These are phyloP conservation scores for Amaranthus cruentus DNA, from an alignment of 148 eudicot genomes.

Conservation along the genomic window DNA sequence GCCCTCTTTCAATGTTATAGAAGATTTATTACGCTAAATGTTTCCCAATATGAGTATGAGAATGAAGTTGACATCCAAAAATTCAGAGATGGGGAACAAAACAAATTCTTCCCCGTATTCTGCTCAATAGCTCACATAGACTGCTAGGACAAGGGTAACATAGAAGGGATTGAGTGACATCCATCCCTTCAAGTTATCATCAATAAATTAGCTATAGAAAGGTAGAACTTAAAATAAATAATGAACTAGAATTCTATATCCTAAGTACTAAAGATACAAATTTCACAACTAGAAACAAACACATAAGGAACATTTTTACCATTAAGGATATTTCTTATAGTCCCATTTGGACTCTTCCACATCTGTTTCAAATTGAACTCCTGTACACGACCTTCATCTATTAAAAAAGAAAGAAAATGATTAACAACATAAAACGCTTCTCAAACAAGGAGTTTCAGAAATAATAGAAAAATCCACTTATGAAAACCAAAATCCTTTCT, in stretches of 20 bases:
- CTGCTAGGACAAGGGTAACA: background rate
- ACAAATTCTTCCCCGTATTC: background rate
- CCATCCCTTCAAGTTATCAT: background rate
- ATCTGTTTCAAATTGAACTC: conserved; percentile 71
- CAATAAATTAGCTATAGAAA: background rate
- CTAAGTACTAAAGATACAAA: background rate
- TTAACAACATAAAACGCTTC: background rate
- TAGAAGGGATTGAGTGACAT: background rate
- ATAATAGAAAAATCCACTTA: background rate
- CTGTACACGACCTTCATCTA: conserved; percentile 77
- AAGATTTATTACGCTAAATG: background rate
- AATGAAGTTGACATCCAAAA: background rate
- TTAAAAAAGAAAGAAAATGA: background rate
- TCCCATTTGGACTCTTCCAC: conserved; percentile 99
- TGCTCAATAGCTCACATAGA: background rate
- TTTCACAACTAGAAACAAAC: background rate
- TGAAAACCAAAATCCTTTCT: background rate
- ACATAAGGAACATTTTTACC: conserved; percentile 34
- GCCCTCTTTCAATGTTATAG: background rate
- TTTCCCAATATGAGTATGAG: background rate
- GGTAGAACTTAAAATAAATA: background rate
- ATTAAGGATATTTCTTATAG: conserved; percentile 83
- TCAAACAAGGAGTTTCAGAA: background rate
- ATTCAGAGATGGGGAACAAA: background rate
- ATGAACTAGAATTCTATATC: background rate